These are phyloP conservation scores for Exsudoporus frostii DNA, from an alignment of 768 basidiomycete species.

Conservation along the genomic window DNA sequence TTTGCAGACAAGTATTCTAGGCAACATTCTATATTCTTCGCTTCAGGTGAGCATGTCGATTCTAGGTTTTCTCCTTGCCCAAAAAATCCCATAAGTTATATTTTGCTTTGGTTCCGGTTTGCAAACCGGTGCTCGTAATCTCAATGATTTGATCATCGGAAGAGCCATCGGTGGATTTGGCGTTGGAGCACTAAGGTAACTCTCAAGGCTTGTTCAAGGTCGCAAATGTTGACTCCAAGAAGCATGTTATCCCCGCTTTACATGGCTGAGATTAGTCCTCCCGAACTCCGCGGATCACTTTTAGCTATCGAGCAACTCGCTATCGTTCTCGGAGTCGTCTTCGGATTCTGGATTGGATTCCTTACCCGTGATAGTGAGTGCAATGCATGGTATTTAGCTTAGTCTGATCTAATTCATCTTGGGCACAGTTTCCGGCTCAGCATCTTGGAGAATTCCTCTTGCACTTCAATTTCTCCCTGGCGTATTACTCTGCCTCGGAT, in stretches of 20 bases:
- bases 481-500: slow-evolving; percentile 59
- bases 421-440: slow-evolving; percentile 51
- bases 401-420: background rate
- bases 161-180: slow-evolving; percentile 76
- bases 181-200: slow-evolving; percentile 70
- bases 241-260: slow-evolving; percentile 82
- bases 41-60: slow-evolving; percentile 51
- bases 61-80: background rate
- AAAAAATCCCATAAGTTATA: slow-evolving; percentile 41
- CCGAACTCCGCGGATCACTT: slow-evolving; percentile 75
- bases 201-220: slow-evolving; percentile 9
- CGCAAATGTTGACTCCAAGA: slow-evolving; percentile 2
- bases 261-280: slow-evolving; percentile 82
- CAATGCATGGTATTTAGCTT: background rate
- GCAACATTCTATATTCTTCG: slow-evolving; percentile 60
- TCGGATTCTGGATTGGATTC: slow-evolving; percentile 84
- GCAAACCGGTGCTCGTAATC: slow-evolving; percentile 57
- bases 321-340: slow-evolving; percentile 77
- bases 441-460: slow-evolving; percentile 78
- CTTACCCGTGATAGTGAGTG: slow-evolving; percentile 59
- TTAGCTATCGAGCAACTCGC: slow-evolving; percentile 78
- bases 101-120: slow-evolving; percentile 72
- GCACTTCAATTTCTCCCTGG: slow-evolving; percentile 71
- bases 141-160: slow-evolving; percentile 61
- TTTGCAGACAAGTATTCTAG: slow-evolving; percentile 68